A percentile compares a stretch with the other conserved stretches of the same genome.
Conservation (phyloP, 176 grass and related monocot species). For the Panicum miliaceum region DNA sequence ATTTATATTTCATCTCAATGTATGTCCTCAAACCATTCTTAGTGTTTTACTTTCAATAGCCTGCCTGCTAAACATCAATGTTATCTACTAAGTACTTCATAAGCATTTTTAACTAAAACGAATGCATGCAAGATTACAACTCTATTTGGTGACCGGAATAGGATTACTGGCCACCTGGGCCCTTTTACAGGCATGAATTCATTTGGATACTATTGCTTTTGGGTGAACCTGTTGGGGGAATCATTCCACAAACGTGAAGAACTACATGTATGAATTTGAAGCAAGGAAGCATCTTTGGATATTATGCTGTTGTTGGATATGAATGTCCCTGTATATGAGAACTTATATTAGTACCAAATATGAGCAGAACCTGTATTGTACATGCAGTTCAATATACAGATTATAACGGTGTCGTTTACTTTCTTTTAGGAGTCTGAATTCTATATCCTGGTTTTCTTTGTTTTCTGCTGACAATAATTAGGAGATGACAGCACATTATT, state of each 20-base stretch:
- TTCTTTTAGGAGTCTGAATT: neutral
- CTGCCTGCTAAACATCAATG: neutral
- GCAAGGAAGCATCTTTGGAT: neutral
- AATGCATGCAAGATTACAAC: neutral
- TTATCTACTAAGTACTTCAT: neutral
- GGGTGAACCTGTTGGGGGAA: neutral
- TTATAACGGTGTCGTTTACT: neutral
- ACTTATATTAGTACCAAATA: neutral
- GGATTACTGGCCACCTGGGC: neutral
- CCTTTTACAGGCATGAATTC: neutral
- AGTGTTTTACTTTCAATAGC: conserved; percentile 5
- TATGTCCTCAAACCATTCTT: neutral
- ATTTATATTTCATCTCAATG: neutral
- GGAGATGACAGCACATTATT: neutral
- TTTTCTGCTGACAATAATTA: conserved; percentile 15
- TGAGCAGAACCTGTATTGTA: neutral
- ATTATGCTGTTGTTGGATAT: neutral
- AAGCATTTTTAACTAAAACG: neutral
- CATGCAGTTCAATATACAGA: neutral
- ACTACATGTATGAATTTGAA: neutral
- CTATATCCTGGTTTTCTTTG: neutral
- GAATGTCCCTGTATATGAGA: neutral
- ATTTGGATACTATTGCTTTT: neutral
- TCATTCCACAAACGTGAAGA: neutral
- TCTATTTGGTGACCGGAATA: neutral